phyloP scores from a whole-genome alignment of 73 alveolate species.

The Blepharisma japonicum region DNA sequence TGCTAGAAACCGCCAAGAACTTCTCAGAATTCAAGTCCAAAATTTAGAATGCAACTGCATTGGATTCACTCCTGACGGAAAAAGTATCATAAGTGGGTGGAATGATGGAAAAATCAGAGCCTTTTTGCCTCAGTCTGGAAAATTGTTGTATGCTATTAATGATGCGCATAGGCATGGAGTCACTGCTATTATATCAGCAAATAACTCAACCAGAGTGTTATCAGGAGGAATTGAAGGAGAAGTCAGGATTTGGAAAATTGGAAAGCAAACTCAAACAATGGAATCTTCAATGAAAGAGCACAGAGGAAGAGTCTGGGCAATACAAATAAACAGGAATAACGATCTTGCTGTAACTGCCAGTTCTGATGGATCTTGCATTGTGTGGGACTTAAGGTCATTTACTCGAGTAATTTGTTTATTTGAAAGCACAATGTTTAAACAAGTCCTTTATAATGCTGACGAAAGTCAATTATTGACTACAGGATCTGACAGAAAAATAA shows the following conservation, averaged over 20 bases:
- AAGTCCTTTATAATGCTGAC: constrained; percentile 95
- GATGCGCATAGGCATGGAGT: constrained; percentile 90
- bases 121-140: constrained; percentile 95
- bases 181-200: constrained; percentile 64
- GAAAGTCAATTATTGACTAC: constrained; percentile 95
- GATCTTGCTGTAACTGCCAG: constrained; percentile 95
- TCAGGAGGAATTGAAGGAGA: constrained; percentile 98
- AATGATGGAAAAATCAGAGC: constrained; percentile 95
- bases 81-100: constrained; percentile 89
- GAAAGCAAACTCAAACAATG: constrained; percentile 70
- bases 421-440: constrained; percentile 97
- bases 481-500: constrained; percentile 91
- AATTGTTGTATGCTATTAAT: constrained; percentile 81
- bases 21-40: constrained; percentile 89
- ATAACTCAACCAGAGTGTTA: constrained; percentile 65
- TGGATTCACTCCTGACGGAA: constrained; percentile 83
- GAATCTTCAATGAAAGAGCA: constrained; percentile 84
- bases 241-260: constrained; percentile 94
- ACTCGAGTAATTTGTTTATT: constrained; percentile 87
- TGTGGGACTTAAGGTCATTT: constrained; percentile 92
- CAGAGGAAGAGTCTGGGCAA: constrained; percentile 83
- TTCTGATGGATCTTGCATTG: constrained; percentile 98
- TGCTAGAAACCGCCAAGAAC: constrained; percentile 77
- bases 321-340: constrained; percentile 62
- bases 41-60: constrained; percentile 85